Conservation (phyloP, 192 early-diverging fungal species). For the Coemansia aciculifera region DNA sequence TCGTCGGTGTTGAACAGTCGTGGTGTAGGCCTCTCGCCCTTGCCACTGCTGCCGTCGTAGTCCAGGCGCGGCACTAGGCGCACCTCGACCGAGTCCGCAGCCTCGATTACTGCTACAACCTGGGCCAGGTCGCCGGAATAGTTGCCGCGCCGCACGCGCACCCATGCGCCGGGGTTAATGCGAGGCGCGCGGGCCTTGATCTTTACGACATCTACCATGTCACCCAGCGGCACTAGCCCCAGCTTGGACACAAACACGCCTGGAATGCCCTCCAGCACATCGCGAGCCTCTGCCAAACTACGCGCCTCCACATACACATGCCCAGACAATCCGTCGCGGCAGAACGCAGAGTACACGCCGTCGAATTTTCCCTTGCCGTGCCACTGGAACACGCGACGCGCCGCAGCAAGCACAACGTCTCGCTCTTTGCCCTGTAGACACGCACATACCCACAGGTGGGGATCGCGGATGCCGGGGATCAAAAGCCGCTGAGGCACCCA, state of each 20-base stretch:
- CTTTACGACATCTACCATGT: constrained; percentile 88
- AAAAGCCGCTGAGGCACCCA: constrained; percentile 75
- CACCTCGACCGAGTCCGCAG: constrained; percentile 65
- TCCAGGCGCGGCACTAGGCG: constrained; percentile 77
- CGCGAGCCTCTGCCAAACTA: constrained; percentile 75
- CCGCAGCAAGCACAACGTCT: constrained; percentile 78
- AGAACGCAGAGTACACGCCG: constrained; percentile 80
- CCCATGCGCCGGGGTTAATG: constrained; percentile 74
- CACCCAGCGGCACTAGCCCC: constrained; percentile 82
- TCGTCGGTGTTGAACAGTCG: constrained; percentile 67
- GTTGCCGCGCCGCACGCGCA: constrained; percentile 87
- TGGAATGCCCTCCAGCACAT: constrained; percentile 72
- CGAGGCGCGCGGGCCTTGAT: constrained; percentile 64
- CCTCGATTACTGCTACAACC: constrained; percentile 66
- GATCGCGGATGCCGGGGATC: constrained; percentile 82
- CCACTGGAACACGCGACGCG: constrained; percentile 73
- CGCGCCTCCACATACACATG: constrained; percentile 92
- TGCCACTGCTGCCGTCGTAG: constrained; percentile 43
- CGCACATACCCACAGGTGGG: constrained; percentile 87
- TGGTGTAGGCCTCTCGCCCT: constrained; percentile 63
- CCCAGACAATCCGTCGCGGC: constrained; percentile 79
- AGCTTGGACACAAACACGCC: constrained; percentile 71
- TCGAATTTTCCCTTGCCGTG: constrained; percentile 61
- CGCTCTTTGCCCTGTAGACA: constrained; percentile 88
- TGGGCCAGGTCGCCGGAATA: constrained; percentile 93